These are phyloP conservation scores for Blastocystis sp. DNA, from an alignment of 352 stramenopile species.

Conservation along the genomic window DNA sequence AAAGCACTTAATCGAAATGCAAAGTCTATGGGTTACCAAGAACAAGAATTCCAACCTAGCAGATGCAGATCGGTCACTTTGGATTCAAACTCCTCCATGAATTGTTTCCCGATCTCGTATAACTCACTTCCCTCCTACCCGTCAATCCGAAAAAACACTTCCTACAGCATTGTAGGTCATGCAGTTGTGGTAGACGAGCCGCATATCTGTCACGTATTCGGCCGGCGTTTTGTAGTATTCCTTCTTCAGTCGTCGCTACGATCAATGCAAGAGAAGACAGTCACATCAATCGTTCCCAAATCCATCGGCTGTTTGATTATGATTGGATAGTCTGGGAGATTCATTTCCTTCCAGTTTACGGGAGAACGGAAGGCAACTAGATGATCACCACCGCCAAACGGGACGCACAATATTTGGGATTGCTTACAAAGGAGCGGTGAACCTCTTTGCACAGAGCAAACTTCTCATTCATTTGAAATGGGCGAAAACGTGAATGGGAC, in stretches of 20 bases:
- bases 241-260: constrained; percentile 30
- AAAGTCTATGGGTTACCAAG: background rate
- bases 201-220: constrained; percentile 45
- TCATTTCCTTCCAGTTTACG: constrained; percentile 35
- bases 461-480: constrained; percentile 18
- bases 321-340: background rate
- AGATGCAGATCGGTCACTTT: background rate
- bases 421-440: background rate
- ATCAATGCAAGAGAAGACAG: background rate
- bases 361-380: constrained; percentile 8
- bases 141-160: background rate
- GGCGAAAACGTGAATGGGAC: background rate
- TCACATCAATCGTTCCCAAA: constrained; percentile 32
- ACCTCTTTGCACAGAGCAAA: constrained; percentile 25
- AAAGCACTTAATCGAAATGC: background rate
- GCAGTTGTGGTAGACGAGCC: constrained; percentile 35
- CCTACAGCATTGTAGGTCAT: constrained; percentile 10
- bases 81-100: constrained; percentile 28
- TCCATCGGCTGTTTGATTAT: constrained; percentile 49
- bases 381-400: background rate
- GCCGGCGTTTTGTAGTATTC: background rate
- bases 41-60: background rate
- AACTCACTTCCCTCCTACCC: background rate
- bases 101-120: background rate
- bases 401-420: background rate